phyloP scores from a whole-genome alignment of 2,329 filamentous ascomycete genomes.

The Penicillium sp. region DNA sequence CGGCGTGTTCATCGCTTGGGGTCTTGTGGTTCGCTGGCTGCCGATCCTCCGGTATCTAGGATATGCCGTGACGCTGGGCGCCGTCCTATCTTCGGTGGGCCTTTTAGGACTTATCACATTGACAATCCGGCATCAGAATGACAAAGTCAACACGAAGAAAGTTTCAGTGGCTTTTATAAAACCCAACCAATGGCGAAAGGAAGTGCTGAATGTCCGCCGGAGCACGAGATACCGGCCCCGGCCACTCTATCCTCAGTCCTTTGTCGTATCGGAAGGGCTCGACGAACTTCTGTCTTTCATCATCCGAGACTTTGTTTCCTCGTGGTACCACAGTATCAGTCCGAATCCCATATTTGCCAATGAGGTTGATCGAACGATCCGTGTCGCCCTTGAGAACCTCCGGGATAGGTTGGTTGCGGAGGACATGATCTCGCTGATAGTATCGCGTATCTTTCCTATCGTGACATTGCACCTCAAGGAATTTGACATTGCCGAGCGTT shows the following conservation, averaged over 20 bases:
- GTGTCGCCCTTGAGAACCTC: constrained; percentile 68
- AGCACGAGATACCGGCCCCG: constrained; percentile 65
- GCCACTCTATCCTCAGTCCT: constrained; percentile 72
- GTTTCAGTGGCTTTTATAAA: constrained; percentile 58
- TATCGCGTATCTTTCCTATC: constrained; percentile 80
- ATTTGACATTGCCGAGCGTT: constrained; percentile 84
- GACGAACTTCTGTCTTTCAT: constrained; percentile 76
- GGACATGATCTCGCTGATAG: constrained; percentile 80
- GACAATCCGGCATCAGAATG: constrained; percentile 47
- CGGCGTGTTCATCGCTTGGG: constrained; percentile 72
- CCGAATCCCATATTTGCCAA: constrained; percentile 75
- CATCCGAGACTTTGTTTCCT: constrained; percentile 77
- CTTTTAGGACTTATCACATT: constrained; percentile 61
- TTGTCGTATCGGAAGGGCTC: constrained; percentile 73
- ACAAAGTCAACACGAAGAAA: constrained; percentile 44
- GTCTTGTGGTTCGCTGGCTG: constrained; percentile 76
- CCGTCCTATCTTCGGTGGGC: constrained; percentile 53
- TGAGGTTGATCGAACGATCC: constrained; percentile 78
- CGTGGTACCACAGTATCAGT: constrained; percentile 89
- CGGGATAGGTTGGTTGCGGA: constrained; percentile 69
- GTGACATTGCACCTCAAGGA: constrained; percentile 85
- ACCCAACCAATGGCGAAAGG: constrained; percentile 64
- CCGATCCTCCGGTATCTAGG: constrained; percentile 79
- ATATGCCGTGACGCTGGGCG: constrained; percentile 76
- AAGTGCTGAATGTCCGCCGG: constrained; percentile 64